These are phyloP conservation scores for Nemania abortiva DNA, from an alignment of 2,329 filamentous ascomycete genomes.

Conservation along the genomic window DNA sequence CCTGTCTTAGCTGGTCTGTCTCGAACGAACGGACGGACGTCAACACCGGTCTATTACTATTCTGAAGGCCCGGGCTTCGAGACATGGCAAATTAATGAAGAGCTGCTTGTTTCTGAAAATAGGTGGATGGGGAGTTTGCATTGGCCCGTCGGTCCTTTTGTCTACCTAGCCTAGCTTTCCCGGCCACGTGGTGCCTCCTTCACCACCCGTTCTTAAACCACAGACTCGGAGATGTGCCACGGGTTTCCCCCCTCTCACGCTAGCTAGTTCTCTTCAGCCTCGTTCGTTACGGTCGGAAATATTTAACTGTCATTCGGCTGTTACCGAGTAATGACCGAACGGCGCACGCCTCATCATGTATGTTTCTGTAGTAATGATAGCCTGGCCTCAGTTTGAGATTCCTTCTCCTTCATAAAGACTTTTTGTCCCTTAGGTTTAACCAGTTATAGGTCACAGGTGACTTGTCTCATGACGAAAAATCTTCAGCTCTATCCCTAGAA, in stretches of 20 bases:
- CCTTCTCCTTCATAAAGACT: background rate
- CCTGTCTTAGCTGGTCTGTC: background rate
- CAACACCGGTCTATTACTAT: too few species aligned
- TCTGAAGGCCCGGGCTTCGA: background rate
- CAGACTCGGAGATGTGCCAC: constrained; percentile 20
- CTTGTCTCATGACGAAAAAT: too few species aligned
- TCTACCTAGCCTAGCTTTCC: constrained; percentile 6
- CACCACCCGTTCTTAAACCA: constrained; percentile 22
- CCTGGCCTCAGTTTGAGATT: background rate
- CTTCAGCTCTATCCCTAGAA: too few species aligned
- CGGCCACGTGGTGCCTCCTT: constrained; percentile 35
- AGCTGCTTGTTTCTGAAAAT: constrained; percentile 26
- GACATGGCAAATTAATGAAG: constrained; percentile 3
- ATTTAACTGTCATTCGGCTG: constrained; percentile 18
- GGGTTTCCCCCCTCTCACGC: background rate
- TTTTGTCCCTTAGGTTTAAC: background rate
- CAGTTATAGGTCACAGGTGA: background rate
- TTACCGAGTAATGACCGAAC: constrained; percentile 28
- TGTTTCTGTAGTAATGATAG: constrained; percentile 2
- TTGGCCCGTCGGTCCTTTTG: background rate
- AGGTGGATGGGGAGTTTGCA: constrained; percentile 14
- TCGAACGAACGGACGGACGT: too few species aligned
- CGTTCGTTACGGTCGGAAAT: constrained; percentile 10
- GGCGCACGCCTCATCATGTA: constrained; percentile 7
- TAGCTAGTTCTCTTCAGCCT: background rate